Evolutionary conservation across 2,329 filamentous ascomycete species (phyloP).

Genomic region (Emericellopsis cladophorae): DNA sequence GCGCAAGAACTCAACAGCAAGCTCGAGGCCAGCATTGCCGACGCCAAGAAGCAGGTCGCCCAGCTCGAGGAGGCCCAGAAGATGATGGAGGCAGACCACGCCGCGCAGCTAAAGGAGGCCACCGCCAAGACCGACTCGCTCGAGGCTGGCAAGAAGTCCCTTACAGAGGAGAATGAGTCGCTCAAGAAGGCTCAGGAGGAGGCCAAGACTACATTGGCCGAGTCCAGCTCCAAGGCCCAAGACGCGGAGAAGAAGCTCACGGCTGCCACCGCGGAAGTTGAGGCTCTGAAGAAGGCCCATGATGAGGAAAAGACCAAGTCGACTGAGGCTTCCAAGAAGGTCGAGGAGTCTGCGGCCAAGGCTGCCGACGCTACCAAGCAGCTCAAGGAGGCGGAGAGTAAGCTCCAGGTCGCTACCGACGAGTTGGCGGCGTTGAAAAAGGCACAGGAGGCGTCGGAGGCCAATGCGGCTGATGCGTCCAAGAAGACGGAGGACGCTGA

Average conservation of each 20-base stretch:
- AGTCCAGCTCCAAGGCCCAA: conserved; percentile 8
- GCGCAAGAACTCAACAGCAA: conserved; percentile 16
- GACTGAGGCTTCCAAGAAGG: not conserved
- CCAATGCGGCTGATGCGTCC: not conserved
- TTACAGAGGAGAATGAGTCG: not conserved
- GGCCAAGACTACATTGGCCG: not conserved
- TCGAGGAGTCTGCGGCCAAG: conserved; percentile 3
- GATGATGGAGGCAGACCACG: conserved; percentile 26
- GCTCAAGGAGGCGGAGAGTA: not conserved
- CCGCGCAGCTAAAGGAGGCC: not conserved
- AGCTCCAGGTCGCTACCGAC: conserved; percentile 11
- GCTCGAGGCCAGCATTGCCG: conserved; percentile 15
- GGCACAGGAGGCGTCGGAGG: not conserved
- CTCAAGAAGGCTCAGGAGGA: not conserved
- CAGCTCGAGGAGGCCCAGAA: conserved; percentile 35
- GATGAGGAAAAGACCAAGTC: conserved; percentile 6
- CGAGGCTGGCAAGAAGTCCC: not conserved
- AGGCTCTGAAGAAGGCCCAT: conserved; percentile 6
- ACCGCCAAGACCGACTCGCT: not conserved
- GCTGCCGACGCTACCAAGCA: not conserved
- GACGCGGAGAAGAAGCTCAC: conserved; percentile 9
- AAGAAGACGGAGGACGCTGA: conserved; percentile 1
- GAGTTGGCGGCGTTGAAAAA: conserved; percentile 6
- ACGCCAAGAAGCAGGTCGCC: conserved; percentile 15
- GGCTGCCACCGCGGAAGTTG: conserved; percentile 10